These are phyloP conservation scores for Atkinsonella texensis DNA, from an alignment of 2,329 filamentous ascomycete species.

Conservation along the genomic window DNA sequence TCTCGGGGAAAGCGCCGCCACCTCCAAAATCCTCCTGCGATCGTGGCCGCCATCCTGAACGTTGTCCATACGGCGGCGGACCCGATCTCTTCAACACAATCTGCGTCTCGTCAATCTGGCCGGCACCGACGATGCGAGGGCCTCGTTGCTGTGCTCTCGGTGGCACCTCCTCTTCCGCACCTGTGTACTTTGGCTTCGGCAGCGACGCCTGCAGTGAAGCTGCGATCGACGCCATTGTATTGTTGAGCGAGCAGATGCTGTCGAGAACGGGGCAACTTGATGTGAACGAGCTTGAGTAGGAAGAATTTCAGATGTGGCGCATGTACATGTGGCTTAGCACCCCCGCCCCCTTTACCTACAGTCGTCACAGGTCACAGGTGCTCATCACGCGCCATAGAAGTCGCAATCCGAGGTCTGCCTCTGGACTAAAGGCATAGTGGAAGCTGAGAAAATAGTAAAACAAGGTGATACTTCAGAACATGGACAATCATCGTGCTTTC, in stretches of 20 bases:
- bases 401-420: no score
- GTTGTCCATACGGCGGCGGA: slow-evolving; percentile 78
- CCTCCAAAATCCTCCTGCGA: slow-evolving; percentile 86
- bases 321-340: slow-evolving; percentile 18
- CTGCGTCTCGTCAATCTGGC: slow-evolving; percentile 73
- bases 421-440: no score
- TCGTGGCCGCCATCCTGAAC: slow-evolving; percentile 82
- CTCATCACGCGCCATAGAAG: no score
- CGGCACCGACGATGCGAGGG: slow-evolving; percentile 68
- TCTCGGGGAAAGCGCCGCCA: slow-evolving; percentile 90
- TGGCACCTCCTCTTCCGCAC: slow-evolving; percentile 74
- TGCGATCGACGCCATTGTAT: slow-evolving; percentile 51
- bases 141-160: slow-evolving; percentile 62
- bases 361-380: neutral
- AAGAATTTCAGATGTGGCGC: slow-evolving; percentile 23
- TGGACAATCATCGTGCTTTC: neutral
- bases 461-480: no score
- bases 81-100: slow-evolving; percentile 73
- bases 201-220: slow-evolving; percentile 67
- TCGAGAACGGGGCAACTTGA: slow-evolving; percentile 8
- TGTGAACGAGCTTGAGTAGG: slow-evolving; percentile 7
- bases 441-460: no score
- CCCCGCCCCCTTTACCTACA: neutral
- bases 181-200: slow-evolving; percentile 83
- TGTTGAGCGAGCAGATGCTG: slow-evolving; percentile 9